phyloP scores from a whole-genome alignment of 805 yeast genomes.

The Komagataella ulmi region DNA sequence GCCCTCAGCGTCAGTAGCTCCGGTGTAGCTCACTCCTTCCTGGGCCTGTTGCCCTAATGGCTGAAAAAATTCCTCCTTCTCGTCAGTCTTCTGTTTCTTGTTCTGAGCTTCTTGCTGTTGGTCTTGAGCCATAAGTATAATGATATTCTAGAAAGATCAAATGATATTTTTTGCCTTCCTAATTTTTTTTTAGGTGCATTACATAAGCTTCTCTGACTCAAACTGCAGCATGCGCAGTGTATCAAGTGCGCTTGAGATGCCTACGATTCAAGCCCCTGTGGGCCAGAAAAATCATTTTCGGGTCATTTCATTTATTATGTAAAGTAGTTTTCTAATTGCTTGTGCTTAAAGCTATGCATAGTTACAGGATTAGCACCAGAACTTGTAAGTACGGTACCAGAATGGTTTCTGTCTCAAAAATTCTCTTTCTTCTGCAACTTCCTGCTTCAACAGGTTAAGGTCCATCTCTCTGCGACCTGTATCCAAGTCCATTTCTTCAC shows the following conservation, averaged over 20 bases:
- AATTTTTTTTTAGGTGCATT: too few relatives aligned
- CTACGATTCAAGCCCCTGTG: too few relatives aligned
- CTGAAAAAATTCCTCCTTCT: constrained; percentile 31
- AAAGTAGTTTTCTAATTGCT: not conserved
- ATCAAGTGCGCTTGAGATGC: too few relatives aligned
- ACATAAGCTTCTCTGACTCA: not conserved
- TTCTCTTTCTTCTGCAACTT: constrained; percentile 43
- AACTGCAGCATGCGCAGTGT: too few relatives aligned
- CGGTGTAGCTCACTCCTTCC: constrained; percentile 48
- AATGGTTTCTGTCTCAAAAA: constrained; percentile 29
- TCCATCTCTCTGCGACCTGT: constrained; percentile 53
- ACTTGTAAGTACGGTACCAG: constrained; percentile 35
- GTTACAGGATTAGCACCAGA: constrained; percentile 33
- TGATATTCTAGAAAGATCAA: not conserved
- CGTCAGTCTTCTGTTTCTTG: constrained; percentile 6
- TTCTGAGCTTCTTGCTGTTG: not conserved
- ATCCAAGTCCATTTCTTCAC: constrained; percentile 42
- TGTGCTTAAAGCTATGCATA: not conserved
- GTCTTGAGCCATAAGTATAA: not conserved
- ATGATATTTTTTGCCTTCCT: constrained; percentile 1
- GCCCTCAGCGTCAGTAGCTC: constrained; percentile 74
- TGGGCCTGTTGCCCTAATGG: constrained; percentile 51
- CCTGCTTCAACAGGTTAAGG: constrained; percentile 40
- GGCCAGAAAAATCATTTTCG: not conserved
- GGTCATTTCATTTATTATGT: not conserved